Conservation (phyloP, 1,284 basidiomycete species). For the Gyrodon tennesseensis region DNA sequence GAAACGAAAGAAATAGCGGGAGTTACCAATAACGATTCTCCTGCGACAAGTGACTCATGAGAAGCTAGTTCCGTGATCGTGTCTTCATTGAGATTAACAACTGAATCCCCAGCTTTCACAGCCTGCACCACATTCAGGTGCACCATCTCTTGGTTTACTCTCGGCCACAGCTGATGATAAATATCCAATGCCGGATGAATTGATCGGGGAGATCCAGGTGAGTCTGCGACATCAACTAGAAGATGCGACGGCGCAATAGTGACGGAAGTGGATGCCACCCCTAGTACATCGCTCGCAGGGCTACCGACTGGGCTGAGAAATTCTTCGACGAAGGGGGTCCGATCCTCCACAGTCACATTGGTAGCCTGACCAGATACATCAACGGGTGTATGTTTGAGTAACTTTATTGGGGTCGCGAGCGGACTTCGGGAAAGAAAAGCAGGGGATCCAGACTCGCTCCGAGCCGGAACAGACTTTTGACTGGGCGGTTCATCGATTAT, state of each 20-base stretch:
- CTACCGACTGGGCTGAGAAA: constrained; percentile 39
- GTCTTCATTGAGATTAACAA: not conserved
- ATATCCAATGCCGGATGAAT: constrained; percentile 26
- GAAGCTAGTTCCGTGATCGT: not conserved
- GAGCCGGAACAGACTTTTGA: not conserved
- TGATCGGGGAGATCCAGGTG: constrained; percentile 9
- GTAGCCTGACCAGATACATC: constrained; percentile 3
- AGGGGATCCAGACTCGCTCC: constrained; percentile 8
- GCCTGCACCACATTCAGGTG: constrained; percentile 22
- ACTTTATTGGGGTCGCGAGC: constrained; percentile 1
- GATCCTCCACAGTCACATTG: constrained; percentile 11
- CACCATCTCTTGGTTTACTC: constrained; percentile 38
- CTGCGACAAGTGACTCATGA: not conserved
- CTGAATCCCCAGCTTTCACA: not conserved
- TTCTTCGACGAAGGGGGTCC: constrained; percentile 28
- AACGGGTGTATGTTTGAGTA: constrained; percentile 4
- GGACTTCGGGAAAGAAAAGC: constrained; percentile 1
- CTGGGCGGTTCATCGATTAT: constrained; percentile 25
- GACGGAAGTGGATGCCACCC: constrained; percentile 1
- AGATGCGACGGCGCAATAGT: constrained; percentile 12
- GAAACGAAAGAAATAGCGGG: constrained; percentile 2
- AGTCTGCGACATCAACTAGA: constrained; percentile 21
- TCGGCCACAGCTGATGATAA: constrained; percentile 37
- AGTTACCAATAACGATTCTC: constrained; percentile 8
- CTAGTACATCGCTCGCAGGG: constrained; percentile 18